Base-by-base conservation (phyloP, 1,284 basidiomycete genomes). In the Cryptococcus sp. region DNA sequence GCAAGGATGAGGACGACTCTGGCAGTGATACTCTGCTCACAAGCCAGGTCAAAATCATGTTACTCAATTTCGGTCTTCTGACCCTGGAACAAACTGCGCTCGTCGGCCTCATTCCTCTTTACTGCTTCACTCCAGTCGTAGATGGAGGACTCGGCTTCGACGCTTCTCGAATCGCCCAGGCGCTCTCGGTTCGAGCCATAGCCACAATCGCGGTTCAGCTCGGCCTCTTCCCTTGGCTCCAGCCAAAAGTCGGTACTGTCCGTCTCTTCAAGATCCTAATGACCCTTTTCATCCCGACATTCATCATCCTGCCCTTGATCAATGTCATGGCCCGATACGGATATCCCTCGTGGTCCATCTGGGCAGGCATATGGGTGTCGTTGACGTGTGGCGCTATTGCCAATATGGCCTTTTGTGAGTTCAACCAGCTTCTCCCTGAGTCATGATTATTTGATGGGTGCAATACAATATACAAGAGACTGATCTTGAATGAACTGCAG, bases 41-140 rank as follows among this genome's bases (percentile, higher is more conserved):
- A n/a, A 44, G 46, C 16, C 46, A 65, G 15, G 13, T 43, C 40
- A 43, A 43, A 4, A 5, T 43, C 40, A 5, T 43, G 5, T 5
- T 43, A 6, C 4, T 13, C 5, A 5, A 4, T 13, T 43, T 43
- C 13, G 40, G 17, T 17, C 40, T 43, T 5, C 40, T 43, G 17
- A 5, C 4, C 4, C 13, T 43, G 6, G 5, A 43, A 20, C 5
- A 13, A 5, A 43, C 13, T 5, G 40, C 40, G 5, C 13, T 43
- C 17, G 5, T 5, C 4, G 40, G 40, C 5, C 40, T 43, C 4
- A 5, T 69, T 3, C 70, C 70, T 5, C 57, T 75, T 19, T 75
- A 72, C 66, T 69, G 68, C 63, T 75, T 72, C 48, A 73, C 72
- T 20, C 68, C 71, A 0, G 55, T 70, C 37, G 20, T 44, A 10